Evolutionary conservation across 1,284 basidiomycete genomes (phyloP).

Genomic region (Cryptococcus hybrid): DNA sequence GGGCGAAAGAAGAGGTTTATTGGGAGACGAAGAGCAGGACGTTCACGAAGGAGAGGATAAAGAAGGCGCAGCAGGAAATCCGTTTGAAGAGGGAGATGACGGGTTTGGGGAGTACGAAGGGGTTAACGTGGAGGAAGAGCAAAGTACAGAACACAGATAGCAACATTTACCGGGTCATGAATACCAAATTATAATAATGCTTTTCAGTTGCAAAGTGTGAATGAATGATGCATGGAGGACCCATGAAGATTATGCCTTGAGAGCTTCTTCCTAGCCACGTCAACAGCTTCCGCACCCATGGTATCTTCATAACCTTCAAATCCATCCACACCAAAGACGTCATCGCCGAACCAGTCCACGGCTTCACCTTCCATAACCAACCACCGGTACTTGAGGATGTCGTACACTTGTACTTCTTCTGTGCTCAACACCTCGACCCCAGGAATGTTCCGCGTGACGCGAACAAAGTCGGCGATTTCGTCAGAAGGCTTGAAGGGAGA

Average conservation of each 20-base stretch:
- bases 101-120: constrained; percentile 32
- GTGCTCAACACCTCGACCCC: constrained; percentile 62
- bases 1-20: constrained; percentile 36
- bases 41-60: constrained; percentile 17
- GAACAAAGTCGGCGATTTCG: constrained; percentile 21
- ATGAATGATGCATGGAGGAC: too few species aligned
- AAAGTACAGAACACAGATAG: too few species aligned
- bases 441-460: constrained; percentile 52
- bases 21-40: constrained; percentile 29
- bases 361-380: constrained; percentile 38
- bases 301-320: too few species aligned
- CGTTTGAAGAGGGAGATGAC: constrained; percentile 24
- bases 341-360: constrained; percentile 54
- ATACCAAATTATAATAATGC: too few species aligned
- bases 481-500: constrained; percentile 25
- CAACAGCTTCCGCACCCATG: too few species aligned
- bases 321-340: constrained; percentile 16
- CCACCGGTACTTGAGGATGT: constrained; percentile 67
- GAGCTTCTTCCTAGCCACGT: too few species aligned
- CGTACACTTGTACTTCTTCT: constrained; percentile 70
- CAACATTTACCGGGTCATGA: too few species aligned
- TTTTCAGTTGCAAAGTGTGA: too few species aligned
- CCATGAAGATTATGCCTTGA: too few species aligned
- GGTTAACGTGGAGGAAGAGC: too few species aligned
- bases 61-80: constrained; percentile 16